phyloP scores from a whole-genome alignment of 495 filamentous ascomycete genomes.

The Penicillium taxi region DNA sequence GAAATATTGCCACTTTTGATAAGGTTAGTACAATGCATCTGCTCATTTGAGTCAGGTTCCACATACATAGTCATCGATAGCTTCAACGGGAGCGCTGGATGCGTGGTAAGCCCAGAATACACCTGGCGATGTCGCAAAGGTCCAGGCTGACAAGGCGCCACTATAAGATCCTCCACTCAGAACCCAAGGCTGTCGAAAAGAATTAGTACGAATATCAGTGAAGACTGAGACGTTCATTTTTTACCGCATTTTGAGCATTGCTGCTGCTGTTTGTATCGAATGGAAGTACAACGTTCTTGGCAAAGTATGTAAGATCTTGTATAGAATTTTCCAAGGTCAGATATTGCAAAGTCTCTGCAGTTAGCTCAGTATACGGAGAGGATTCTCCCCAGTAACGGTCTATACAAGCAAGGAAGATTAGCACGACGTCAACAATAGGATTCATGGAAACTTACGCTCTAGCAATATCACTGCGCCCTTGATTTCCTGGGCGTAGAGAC shows the following conservation, averaged over 20 bases:
- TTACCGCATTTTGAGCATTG: conserved; percentile 43
- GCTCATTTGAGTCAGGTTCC: neutral
- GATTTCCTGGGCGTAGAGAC: conserved; percentile 44
- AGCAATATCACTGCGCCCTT: conserved; percentile 50
- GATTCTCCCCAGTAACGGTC: conserved; percentile 57
- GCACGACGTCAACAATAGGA: neutral
- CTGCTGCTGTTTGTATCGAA: conserved; percentile 49
- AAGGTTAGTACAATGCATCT: neutral
- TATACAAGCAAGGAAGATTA: conserved; percentile 7
- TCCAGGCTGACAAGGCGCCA: conserved; percentile 57
- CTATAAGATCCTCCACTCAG: conserved; percentile 57
- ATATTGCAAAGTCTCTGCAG: conserved; percentile 49
- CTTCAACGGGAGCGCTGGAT: conserved; percentile 55
- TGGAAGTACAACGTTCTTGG: conserved; percentile 47
- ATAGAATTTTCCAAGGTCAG: conserved; percentile 57
- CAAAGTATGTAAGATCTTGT: conserved; percentile 55
- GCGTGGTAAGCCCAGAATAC: conserved; percentile 63
- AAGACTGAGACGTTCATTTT: no score
- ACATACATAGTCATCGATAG: conserved; percentile 48
- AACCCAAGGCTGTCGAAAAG: conserved; percentile 47
- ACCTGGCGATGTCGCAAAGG: conserved; percentile 48
- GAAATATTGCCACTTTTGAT: conserved; percentile 52
- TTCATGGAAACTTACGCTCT: conserved; percentile 41
- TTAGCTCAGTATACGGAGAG: conserved; percentile 49
- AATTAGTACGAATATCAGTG: neutral